Conservation (phyloP, 345 rosid species). For the Lepidium aucheri region DNA sequence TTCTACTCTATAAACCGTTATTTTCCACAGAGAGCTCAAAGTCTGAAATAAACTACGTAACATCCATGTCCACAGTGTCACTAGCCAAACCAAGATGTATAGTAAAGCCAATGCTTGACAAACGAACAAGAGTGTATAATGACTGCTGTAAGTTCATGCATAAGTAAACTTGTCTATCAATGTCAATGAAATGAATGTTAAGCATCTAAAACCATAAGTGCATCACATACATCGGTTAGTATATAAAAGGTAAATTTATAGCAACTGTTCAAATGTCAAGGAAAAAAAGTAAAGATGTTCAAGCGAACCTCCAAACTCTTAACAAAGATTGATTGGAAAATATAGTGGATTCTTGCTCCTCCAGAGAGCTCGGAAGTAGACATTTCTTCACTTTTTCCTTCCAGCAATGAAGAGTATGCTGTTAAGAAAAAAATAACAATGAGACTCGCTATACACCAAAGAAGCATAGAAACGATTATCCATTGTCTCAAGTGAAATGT, state of each 20-base stretch:
- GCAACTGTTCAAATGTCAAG: background rate
- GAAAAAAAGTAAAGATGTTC: background rate
- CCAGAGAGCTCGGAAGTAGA: conserved; percentile 56
- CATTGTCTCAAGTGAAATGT: background rate
- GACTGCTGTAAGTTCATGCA: background rate
- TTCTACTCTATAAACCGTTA: background rate
- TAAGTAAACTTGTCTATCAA: background rate
- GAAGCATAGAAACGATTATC: background rate
- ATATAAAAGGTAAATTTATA: background rate
- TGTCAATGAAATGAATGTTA: background rate
- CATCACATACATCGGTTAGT: background rate
- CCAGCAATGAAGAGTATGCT: conserved; percentile 55
- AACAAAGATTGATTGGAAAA: conserved; percentile 62
- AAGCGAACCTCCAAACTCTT: conserved; percentile 55
- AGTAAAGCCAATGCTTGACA: background rate
- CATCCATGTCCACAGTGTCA: background rate
- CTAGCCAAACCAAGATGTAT: background rate
- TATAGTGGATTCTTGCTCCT: conserved; percentile 61
- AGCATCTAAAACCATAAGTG: background rate
- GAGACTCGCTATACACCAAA: conserved; percentile 1
- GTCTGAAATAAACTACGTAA: background rate
- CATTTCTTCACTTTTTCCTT: conserved; percentile 57
- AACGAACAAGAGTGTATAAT: background rate
- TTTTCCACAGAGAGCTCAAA: background rate
- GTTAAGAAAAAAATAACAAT: conserved; percentile 8